Percentiles rank a stretch among this genome's conserved stretches.
phyloP scores from a whole-genome alignment of 805 yeast genomes.

The Kluyveromyces wickerhamii region DNA sequence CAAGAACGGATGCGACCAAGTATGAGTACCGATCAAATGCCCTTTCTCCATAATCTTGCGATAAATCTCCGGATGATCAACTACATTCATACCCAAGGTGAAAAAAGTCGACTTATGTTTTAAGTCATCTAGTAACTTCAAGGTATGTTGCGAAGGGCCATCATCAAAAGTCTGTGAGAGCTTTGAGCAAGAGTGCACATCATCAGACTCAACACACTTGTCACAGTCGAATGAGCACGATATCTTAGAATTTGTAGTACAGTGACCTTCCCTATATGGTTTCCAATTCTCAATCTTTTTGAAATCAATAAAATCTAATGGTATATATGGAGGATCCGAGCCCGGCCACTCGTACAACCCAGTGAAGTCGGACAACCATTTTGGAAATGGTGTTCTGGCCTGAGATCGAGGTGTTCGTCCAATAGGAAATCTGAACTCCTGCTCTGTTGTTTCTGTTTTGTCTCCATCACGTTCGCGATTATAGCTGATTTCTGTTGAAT shows the following conservation, averaged over 20 bases:
- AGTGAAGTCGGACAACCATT: conserved; percentile 71
- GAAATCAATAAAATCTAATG: conserved; percentile 63
- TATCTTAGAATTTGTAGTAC: conserved; percentile 41
- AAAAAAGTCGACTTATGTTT: conserved; percentile 65
- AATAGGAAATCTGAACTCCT: conserved; percentile 3
- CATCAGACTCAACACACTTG: conserved; percentile 69
- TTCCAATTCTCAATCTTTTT: conserved; percentile 41
- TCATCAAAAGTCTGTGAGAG: conserved; percentile 91
- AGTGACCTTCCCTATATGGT: conserved; percentile 48
- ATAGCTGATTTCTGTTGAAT: no score
- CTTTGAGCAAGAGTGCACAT: conserved; percentile 62
- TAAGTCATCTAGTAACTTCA: conserved; percentile 47
- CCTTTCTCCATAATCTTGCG: conserved; percentile 47
- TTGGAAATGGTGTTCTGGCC: conserved; percentile 51
- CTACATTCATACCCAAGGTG: conserved; percentile 74
- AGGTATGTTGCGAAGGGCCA: conserved; percentile 78
- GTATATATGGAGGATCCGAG: conserved; percentile 78
- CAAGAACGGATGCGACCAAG: conserved; percentile 86
- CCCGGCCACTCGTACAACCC: conserved; percentile 81
- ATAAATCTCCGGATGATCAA: conserved; percentile 69
- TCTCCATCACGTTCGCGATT: no score
- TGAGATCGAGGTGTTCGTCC: background rate
- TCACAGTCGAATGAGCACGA: conserved; percentile 83
- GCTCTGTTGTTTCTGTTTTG: background rate
- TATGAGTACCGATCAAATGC: conserved; percentile 79